Evolutionary conservation across 2,329 filamentous ascomycete genomes (phyloP).

Genomic region (Hypoxylon sp.): DNA sequence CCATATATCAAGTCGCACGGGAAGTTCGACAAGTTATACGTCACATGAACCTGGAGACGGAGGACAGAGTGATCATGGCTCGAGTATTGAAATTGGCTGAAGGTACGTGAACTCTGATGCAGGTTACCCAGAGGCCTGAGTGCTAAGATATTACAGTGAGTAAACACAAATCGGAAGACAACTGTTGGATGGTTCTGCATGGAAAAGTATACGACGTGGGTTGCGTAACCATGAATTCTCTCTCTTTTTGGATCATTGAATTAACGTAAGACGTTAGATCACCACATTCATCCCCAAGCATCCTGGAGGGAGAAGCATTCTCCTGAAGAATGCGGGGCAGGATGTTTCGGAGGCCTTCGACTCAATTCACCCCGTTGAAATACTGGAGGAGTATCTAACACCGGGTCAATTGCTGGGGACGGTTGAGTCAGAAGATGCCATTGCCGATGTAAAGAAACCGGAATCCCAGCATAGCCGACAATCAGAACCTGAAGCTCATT

Average conservation of each 20-base stretch:
- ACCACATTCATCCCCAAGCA: slow-evolving; percentile 44
- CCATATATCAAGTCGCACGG: not conserved
- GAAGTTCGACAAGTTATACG: not conserved
- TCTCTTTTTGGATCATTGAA: no score
- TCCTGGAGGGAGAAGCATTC: slow-evolving; percentile 44
- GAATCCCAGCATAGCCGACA: not conserved
- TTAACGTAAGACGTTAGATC: slow-evolving; percentile 31
- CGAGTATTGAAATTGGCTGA: slow-evolving; percentile 34
- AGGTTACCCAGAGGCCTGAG: not conserved
- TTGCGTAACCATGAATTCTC: not conserved
- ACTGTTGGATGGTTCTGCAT: slow-evolving; percentile 47
- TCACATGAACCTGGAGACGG: not conserved
- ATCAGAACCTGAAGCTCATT: not conserved
- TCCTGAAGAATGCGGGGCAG: slow-evolving; percentile 44
- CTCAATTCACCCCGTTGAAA: slow-evolving; percentile 43
- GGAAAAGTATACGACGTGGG: slow-evolving; percentile 48
- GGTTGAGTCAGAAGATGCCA: slow-evolving; percentile 5
- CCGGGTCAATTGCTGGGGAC: slow-evolving; percentile 41
- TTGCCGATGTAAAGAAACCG: not conserved
- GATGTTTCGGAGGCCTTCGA: slow-evolving; percentile 45
- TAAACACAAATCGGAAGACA: slow-evolving; percentile 40
- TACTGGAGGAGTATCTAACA: slow-evolving; percentile 43
- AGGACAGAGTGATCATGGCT: slow-evolving; percentile 16
- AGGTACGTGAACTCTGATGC: slow-evolving; percentile 28
- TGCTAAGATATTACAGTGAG: slow-evolving; percentile 34